A percentile compares a stretch with the other conserved stretches of the same genome.
These are phyloP conservation scores for Mycogone perniciosa DNA, from an alignment of 2,329 filamentous ascomycete species.

Conservation along the genomic window DNA sequence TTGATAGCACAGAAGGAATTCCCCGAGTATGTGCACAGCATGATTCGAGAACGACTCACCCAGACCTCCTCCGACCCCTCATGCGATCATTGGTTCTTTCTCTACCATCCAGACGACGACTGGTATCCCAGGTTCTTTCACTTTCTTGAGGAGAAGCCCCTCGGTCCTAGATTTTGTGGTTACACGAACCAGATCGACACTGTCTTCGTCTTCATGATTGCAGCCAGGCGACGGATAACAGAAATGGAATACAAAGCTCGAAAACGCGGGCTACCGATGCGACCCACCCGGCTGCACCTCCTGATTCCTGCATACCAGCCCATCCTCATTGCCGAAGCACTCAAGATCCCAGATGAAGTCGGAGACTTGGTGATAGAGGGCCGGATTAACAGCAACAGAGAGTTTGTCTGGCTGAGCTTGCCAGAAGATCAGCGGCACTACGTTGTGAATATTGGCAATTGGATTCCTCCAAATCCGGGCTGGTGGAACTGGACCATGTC, in stretches of 20 bases:
- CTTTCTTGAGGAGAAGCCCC: conserved; percentile 27
- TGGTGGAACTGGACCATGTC: conserved; percentile 23
- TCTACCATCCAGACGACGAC: conserved; percentile 36
- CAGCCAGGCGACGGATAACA: conserved; percentile 22
- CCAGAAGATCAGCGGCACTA: conserved; percentile 29
- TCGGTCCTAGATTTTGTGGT: conserved; percentile 31
- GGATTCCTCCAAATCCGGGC: conserved; percentile 22
- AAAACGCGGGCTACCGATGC: conserved; percentile 17
- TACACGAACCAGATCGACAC: conserved; percentile 37
- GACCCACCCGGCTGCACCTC: conserved; percentile 29
- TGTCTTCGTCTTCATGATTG: conserved; percentile 34
- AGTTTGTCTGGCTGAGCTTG: conserved; percentile 33
- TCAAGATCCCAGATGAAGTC: conserved; percentile 30
- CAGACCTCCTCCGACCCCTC: conserved; percentile 26
- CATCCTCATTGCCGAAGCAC: conserved; percentile 30
- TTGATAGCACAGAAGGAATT: conserved; percentile 32
- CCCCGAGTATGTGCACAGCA: conserved; percentile 30
- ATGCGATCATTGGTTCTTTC: conserved; percentile 33
- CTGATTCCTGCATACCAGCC: conserved; percentile 35
- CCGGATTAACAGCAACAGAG: conserved; percentile 32
- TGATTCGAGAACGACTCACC: conserved; percentile 30
- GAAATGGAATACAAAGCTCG: conserved; percentile 20
- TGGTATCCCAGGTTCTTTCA: conserved; percentile 37
- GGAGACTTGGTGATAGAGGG: conserved; percentile 34
- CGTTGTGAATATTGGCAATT: conserved; percentile 27